Conservation (phyloP, 2,329 filamentous ascomycete species). For the Thelonectria rubi region DNA sequence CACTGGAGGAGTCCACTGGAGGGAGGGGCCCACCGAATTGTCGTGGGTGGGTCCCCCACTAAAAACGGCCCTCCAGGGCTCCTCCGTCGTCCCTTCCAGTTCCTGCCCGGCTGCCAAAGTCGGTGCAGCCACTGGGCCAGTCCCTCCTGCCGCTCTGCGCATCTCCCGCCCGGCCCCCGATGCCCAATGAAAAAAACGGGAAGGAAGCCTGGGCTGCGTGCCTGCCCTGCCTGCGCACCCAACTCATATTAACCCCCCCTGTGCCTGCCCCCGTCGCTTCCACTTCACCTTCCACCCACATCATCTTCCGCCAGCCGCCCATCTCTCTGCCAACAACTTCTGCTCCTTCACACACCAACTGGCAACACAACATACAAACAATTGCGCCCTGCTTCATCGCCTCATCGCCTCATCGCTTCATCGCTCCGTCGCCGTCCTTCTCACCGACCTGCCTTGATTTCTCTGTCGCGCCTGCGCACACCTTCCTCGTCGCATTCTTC, state of each 20-base stretch:
- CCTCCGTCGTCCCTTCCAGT: constrained; percentile 1
- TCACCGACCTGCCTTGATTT: neutral
- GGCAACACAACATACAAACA: constrained; percentile 1
- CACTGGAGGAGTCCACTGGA: too few species aligned
- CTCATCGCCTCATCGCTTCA: neutral
- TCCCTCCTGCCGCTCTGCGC: constrained; percentile 14
- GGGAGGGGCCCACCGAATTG: neutral
- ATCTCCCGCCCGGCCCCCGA: constrained; percentile 8
- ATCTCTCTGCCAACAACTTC: neutral
- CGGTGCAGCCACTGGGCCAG: neutral
- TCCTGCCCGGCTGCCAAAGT: neutral
- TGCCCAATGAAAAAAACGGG: too few species aligned
- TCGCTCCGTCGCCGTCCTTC: constrained; percentile 1
- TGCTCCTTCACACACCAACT: neutral
- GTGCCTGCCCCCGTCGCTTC: constrained; percentile 36
- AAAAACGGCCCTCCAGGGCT: constrained; percentile 17
- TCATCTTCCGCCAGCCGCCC: constrained; percentile 3
- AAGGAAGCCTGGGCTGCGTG: too few species aligned
- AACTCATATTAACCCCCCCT: constrained; percentile 39
- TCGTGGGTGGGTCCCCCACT: constrained; percentile 16
- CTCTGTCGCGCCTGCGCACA: neutral
- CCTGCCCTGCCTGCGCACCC: too few species aligned
- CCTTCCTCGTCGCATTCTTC: neutral
- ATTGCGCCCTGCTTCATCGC: neutral
- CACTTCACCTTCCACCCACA: constrained; percentile 35